These are phyloP conservation scores for Scheffersomyces lignosus DNA, from an alignment of 805 yeast species.

Conservation along the genomic window DNA sequence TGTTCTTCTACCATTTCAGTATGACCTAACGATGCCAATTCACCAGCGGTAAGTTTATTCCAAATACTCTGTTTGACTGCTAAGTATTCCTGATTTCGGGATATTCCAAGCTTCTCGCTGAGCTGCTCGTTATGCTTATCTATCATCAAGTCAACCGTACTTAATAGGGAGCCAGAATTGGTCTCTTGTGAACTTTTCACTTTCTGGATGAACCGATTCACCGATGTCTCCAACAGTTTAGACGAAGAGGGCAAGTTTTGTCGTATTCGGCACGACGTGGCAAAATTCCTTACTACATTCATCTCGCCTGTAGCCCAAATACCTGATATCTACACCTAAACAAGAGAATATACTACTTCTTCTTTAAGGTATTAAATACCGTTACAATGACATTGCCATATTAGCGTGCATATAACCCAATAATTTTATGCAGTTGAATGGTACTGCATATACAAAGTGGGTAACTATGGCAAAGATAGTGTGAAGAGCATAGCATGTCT, in stretches of 20 bases:
- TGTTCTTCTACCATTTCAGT: neutral
- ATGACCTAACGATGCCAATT: neutral
- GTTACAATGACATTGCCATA: no score
- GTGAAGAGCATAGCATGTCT: no score
- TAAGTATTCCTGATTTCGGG: neutral
- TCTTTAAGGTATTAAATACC: no score
- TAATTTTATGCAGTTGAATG: no score
- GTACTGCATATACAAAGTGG: no score
- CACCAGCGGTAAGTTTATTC: neutral
- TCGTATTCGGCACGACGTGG: neutral
- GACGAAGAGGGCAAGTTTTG: neutral
- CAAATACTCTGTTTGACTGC: neutral
- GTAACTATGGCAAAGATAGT: no score
- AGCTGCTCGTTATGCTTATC: conserved; percentile 9
- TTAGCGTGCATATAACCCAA: no score
- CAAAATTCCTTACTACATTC: no score
- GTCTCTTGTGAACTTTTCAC: conserved; percentile 3
- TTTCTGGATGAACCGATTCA: conserved; percentile 2
- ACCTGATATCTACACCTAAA: no score
- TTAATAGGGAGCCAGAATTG: conserved; percentile 8
- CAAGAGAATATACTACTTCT: no score
- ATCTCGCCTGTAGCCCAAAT: no score
- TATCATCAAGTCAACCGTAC: conserved; percentile 11
- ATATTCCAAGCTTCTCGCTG: conserved; percentile 2
- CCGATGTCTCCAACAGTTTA: neutral